Base-by-base conservation (phyloP, 352 stramenopile species). In the Globisporangium abappressorium region DNA sequence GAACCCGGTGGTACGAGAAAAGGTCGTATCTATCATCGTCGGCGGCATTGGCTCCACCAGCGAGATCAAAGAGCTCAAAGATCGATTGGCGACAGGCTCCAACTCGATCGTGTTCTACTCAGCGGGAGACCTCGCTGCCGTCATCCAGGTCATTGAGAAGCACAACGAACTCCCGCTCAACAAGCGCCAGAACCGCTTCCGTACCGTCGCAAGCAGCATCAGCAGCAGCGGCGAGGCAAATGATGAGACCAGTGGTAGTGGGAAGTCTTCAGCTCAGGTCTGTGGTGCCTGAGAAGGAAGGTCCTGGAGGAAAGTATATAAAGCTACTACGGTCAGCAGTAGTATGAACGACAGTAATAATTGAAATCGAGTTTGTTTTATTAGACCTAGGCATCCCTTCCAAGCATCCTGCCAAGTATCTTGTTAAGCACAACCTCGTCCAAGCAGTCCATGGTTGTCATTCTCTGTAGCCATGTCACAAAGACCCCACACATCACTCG, bases 391-490 rank as follows among this genome's bases (percentile, higher is more conserved):
- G 3, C 30, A 33, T 5, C 30, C 30, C 30, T 33, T 26, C 24
- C 24, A 26, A 26, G 24, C 24, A 26, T 26, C 24, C 24, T 26
- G 24, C 24, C n/a, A n/a, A 6, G 5, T 38, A 38, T 38, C 33
- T 0, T 38, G 33, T 38, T 7, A 33, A 33, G 30, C 5, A 33
- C 30, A 33, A 33, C 3, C 30, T 33, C 30, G 5, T 33, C 30
- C 30, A 33, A 33, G 30, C 30, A 33, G 34, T 38, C 18, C 41
- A 28, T 20, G 49, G 15, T 33, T 57, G 49, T 57, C 49, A 57
- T 26, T 33, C 49, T n/a, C 53, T 58, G 54, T 58, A 58, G 24
- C 54, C 26, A 58, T 58, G 54, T 24, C 54, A 57, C 51, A 34
- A 57, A 18, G 5, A 20, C 15, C 22, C 33, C 12, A 36, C 26